These are phyloP conservation scores for Porpolomopsis calyptriformis DNA, from an alignment of 768 basidiomycete genomes.

Conservation along the genomic window DNA sequence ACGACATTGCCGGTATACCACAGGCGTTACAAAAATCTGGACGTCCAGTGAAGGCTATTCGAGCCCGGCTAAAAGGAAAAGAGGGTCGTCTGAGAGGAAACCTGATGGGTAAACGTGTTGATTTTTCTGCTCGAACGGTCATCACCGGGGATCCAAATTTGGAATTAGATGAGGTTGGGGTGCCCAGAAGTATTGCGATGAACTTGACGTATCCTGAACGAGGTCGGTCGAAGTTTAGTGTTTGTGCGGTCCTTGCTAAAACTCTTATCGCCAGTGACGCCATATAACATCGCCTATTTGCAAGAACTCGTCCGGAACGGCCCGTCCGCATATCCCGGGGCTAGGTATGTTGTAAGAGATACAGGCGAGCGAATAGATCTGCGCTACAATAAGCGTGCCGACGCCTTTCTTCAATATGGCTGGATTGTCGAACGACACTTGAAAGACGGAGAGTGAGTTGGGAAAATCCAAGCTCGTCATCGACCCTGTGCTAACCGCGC, in stretches of 20 bases:
- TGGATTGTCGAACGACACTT: constrained; percentile 98
- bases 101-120: constrained; percentile 98
- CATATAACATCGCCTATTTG: constrained; percentile 90
- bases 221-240: constrained; percentile 35
- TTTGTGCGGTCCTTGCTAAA: background rate
- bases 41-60: constrained; percentile 95
- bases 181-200: constrained; percentile 92
- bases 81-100: constrained; percentile 97
- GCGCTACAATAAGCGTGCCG: constrained; percentile 91
- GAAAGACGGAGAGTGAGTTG: constrained; percentile 92
- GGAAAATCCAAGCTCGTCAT: background rate
- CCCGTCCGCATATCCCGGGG: constrained; percentile 90
- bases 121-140: constrained; percentile 97
- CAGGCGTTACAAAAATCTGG: constrained; percentile 97
- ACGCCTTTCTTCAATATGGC: constrained; percentile 92
- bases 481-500: constrained; percentile 1
- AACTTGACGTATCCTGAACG: constrained; percentile 95
- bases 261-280: constrained; percentile 67
- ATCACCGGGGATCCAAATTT: constrained; percentile 99
- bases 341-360: constrained; percentile 92
- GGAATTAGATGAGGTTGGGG: constrained; percentile 93
- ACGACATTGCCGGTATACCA: constrained; percentile 96
- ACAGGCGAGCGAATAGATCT: constrained; percentile 96
- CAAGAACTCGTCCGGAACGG: constrained; percentile 94
- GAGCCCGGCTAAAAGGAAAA: constrained; percentile 96